Conservation (phyloP, 1,284 basidiomycete species). For the Fomitopsis pinicola region DNA sequence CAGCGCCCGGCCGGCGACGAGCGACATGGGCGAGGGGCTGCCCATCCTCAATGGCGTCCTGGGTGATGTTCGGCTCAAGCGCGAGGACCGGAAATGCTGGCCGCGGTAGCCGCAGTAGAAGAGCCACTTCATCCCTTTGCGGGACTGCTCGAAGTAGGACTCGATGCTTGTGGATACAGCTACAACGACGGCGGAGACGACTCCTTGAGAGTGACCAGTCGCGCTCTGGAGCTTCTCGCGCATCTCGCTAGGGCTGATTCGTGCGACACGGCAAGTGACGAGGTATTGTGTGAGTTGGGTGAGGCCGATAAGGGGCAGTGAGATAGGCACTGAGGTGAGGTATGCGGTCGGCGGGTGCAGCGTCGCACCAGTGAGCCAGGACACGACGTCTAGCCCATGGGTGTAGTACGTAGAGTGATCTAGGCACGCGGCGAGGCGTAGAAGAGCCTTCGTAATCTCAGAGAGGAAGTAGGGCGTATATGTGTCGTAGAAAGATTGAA, state of each 20-base stretch:
- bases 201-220: constrained; percentile 96
- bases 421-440: constrained; percentile 67
- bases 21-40: constrained; percentile 90
- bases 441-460: constrained; percentile 63
- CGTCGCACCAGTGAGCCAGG: constrained; percentile 77
- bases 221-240: constrained; percentile 76
- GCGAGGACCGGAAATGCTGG: constrained; percentile 94
- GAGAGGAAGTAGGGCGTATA: constrained; percentile 84
- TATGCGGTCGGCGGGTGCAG: constrained; percentile 82
- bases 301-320: constrained; percentile 92
- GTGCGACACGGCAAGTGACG: constrained; percentile 70
- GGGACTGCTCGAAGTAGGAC: constrained; percentile 70
- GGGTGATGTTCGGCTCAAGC: constrained; percentile 83
- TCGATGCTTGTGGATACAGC: constrained; percentile 78
- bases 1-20: constrained; percentile 79
- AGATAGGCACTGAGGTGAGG: constrained; percentile 92
- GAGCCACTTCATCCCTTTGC: constrained; percentile 86
- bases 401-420: constrained; percentile 71
- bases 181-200: constrained; percentile 89
- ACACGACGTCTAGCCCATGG: constrained; percentile 77
- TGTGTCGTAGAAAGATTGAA: constrained; percentile 87
- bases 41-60: constrained; percentile 88
- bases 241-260: constrained; percentile 78
- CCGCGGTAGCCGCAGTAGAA: constrained; percentile 94
- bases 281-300: constrained; percentile 96